Conservation (phyloP, 345 rosid species). For the Camelina sativa region DNA sequence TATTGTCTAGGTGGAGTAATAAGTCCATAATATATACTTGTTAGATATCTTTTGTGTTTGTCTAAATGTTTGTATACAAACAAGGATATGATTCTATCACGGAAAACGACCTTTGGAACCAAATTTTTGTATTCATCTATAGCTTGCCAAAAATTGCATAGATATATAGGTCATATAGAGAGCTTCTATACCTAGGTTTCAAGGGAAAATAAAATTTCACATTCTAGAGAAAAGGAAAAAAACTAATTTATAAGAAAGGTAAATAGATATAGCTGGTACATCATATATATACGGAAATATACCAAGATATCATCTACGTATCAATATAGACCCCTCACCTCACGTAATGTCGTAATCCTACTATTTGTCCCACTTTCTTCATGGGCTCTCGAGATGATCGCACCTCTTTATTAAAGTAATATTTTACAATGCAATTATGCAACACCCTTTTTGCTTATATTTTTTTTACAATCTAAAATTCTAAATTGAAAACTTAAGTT, state of each 20-base stretch:
- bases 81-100: background rate
- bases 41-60: background rate
- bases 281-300: constrained; percentile 3
- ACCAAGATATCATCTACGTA: background rate
- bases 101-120: background rate
- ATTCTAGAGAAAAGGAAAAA: constrained; percentile 14
- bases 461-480: background rate
- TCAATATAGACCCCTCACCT: background rate
- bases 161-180: background rate
- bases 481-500: background rate
- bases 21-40: background rate
- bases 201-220: background rate
- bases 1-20: constrained; percentile 25
- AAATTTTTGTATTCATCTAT: background rate
- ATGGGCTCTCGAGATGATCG: constrained; percentile 44
- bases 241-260: constrained; percentile 6
- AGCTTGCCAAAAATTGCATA: background rate
- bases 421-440: constrained; percentile 26
- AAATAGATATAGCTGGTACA: constrained; percentile 1
- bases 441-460: background rate
- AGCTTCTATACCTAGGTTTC: background rate
- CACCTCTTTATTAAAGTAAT: constrained; percentile 42
- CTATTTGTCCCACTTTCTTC: constrained; percentile 44
- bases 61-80: constrained; percentile 1
- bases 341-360: constrained; percentile 43